A percentile compares a stretch with the other conserved stretches of the same genome.
phyloP scores from a whole-genome alignment of 192 early-diverging fungal genomes.

The Coemansia sp. region DNA sequence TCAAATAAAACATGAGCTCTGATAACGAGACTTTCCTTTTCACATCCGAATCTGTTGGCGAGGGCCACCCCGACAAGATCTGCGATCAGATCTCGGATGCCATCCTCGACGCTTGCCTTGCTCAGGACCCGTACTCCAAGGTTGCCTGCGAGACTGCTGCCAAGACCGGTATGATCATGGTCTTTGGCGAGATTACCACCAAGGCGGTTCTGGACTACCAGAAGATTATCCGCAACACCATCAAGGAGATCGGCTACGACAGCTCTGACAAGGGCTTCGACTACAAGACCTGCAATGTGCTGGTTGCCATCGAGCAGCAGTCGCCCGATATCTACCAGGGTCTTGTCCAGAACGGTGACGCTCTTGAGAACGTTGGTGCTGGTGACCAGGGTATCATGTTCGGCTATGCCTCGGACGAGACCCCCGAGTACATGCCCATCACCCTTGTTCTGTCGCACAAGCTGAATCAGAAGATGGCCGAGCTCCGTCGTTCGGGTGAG shows the following conservation, averaged over 20 bases:
- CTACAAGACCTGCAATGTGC: slow-evolving; percentile 99
- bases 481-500: slow-evolving; percentile 88
- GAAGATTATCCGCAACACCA: slow-evolving; percentile 97
- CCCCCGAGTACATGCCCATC: slow-evolving; percentile 98
- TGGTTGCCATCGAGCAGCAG: slow-evolving; percentile 99
- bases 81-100: slow-evolving; percentile 99
- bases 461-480: slow-evolving; percentile 94
- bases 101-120: slow-evolving; percentile 94
- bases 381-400: slow-evolving; percentile 98
- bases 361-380: slow-evolving; percentile 96
- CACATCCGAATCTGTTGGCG: slow-evolving; percentile 99
- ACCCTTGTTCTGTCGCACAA: slow-evolving; percentile 94
- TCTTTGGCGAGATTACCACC: slow-evolving; percentile 99
- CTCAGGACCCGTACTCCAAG: slow-evolving; percentile 93
- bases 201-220: slow-evolving; percentile 98
- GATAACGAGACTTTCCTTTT: slow-evolving; percentile 90
- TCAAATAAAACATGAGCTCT: slow-evolving; percentile 19
- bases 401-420: slow-evolving; percentile 98
- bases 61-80: slow-evolving; percentile 99
- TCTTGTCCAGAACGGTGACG: slow-evolving; percentile 87
- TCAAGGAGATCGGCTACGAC: slow-evolving; percentile 99
- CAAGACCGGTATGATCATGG: slow-evolving; percentile 99
- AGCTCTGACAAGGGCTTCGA: slow-evolving; percentile 99
- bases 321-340: slow-evolving; percentile 99
- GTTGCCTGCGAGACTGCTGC: slow-evolving; percentile 99